Conservation (phyloP, 2,329 filamentous ascomycete species). For the Phialemoniopsis sp. region DNA sequence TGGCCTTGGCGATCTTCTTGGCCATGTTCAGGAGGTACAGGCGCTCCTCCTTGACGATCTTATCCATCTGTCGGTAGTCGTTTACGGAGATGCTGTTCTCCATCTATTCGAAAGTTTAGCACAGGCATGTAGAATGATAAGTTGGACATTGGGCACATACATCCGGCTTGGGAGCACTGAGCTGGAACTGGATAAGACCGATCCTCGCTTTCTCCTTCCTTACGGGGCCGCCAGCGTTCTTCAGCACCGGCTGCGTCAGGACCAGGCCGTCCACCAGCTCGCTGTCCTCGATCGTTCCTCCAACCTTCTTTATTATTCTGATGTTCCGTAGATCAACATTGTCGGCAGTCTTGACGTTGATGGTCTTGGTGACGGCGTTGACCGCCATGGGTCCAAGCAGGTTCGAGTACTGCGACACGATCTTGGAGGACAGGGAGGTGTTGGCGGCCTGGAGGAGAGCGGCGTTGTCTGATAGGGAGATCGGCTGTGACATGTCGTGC, state of each 20-base stretch:
- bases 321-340: conserved; percentile 98
- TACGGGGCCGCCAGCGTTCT: conserved; percentile 84
- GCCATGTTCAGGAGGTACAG: conserved; percentile 98
- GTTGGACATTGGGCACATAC: conserved; percentile 42
- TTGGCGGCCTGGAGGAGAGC: conserved; percentile 94
- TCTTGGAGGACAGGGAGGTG: conserved; percentile 96
- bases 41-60: conserved; percentile 98
- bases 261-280: conserved; percentile 95
- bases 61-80: conserved; percentile 99
- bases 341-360: conserved; percentile 91
- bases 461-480: conserved; percentile 80
- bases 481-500: conserved; percentile 92
- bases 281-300: conserved; percentile 96
- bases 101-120: conserved; percentile 56
- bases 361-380: conserved; percentile 91
- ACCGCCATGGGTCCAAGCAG: conserved; percentile 97
- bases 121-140: not conserved
- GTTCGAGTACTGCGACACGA: conserved; percentile 95
- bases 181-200: conserved; percentile 96
- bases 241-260: conserved; percentile 86
- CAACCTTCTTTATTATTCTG: conserved; percentile 93
- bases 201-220: conserved; percentile 98
- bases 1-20: conserved; percentile 99
- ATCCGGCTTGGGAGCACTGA: conserved; percentile 96
- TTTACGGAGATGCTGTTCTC: conserved; percentile 99